Percentiles rank a stretch among this genome's conserved stretches.
Evolutionary conservation across 1,284 basidiomycete species (phyloP).

Genomic region (Tylopilus orsonianus): DNA sequence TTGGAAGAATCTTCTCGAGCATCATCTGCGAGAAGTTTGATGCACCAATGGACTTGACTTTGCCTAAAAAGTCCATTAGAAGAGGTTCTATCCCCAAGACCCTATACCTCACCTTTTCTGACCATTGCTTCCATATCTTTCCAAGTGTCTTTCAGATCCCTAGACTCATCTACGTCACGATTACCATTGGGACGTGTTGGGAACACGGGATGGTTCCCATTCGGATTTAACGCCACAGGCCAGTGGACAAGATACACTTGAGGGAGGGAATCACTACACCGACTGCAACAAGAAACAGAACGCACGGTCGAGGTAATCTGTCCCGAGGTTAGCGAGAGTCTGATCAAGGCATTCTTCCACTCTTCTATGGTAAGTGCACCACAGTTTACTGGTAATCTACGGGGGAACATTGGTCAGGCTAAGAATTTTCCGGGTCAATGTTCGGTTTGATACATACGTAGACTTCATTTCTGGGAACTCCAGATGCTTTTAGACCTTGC

Average conservation of each 20-base stretch:
- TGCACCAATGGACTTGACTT: slow-evolving; percentile 70
- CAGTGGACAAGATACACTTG: slow-evolving; percentile 77
- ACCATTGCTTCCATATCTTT: slow-evolving; percentile 76
- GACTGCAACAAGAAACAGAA: slow-evolving; percentile 4
- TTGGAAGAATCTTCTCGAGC: slow-evolving; percentile 59
- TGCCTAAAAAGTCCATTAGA: slow-evolving; percentile 48
- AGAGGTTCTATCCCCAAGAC: not conserved
- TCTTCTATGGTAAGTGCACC: slow-evolving; percentile 72
- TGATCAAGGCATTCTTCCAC: slow-evolving; percentile 76
- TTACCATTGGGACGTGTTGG: slow-evolving; percentile 68
- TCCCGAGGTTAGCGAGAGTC: slow-evolving; percentile 69
- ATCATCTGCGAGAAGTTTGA: slow-evolving; percentile 70
- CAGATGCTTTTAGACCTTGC: slow-evolving; percentile 75
- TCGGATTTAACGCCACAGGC: slow-evolving; percentile 76
- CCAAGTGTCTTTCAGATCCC: slow-evolving; percentile 77
- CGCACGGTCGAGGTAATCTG: slow-evolving; percentile 77
- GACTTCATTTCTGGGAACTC: slow-evolving; percentile 76
- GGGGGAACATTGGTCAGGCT: not conserved
- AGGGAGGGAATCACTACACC: not conserved
- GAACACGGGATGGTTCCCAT: slow-evolving; percentile 71
- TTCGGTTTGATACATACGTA: slow-evolving; percentile 49
- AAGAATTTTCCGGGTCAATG: not conserved
- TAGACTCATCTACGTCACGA: slow-evolving; percentile 65
- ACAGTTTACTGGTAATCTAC: slow-evolving; percentile 68
- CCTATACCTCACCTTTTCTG: slow-evolving; percentile 49